Base-by-base conservation (phyloP, 768 basidiomycete species). In the Boletus rubroflammeus region DNA sequence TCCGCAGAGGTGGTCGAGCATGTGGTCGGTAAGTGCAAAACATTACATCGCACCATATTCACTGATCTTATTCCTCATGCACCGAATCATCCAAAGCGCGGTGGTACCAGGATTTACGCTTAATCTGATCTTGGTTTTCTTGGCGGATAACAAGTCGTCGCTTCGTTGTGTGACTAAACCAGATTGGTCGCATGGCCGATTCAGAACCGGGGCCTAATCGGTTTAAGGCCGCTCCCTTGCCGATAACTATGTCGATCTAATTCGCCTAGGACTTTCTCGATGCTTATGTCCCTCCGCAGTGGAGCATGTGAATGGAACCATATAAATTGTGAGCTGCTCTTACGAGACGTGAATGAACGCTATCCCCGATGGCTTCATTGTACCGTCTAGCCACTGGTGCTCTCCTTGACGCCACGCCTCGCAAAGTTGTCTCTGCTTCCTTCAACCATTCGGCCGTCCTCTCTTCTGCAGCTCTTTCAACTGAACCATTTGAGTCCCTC, bases 191-290 rank as follows among this genome's bases (percentile, higher is more conserved):
- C 25, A 15, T 26, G 53, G 25, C 29, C n/a, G 10, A 39, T 31
- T 17, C 17, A 21, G 25, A 41, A 15, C 19, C 41, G n/a, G n/a
- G n/a, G n/a, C 42, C 23, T 34, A 34, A 29, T 17, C 44, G 42
- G 50, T 34, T 47, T 63, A 70, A 50, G 35, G 31, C 63, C 66
- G 59, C 56, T 51, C 42, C 59, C 65, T 55, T 57, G 39, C 66
- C 63, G 66, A 55, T 32, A 35, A 41, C 34, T 36, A 42, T 35
- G 43, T 32, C 34, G 42, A 55, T 46, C 42, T 40, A 36, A 42
- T 23, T 55, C 25, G n/a, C 32, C 29, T 11, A 21, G 13, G 25
- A 32, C 35, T 42, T 55, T 58, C 36, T 43, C 45, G 34, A 53
- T 42, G 13, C 15, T 25, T 4, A 14, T 40, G 19, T 38, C 10